Conservation (phyloP, 2,329 filamentous ascomycete species). For the Botrytis galanthina region DNA sequence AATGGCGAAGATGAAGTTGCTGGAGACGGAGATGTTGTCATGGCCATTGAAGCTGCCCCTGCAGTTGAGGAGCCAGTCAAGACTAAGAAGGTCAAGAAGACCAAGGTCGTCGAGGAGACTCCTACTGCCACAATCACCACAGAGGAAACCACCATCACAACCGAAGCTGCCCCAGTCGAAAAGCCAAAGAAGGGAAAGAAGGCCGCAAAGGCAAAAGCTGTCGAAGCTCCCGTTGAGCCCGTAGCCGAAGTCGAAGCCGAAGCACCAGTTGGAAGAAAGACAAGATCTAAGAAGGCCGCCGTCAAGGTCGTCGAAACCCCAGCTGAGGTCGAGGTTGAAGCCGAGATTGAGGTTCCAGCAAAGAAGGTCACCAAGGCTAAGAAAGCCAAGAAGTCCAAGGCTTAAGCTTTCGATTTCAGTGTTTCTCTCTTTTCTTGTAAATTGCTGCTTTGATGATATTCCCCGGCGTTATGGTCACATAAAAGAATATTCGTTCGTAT, state of each 20-base stretch:
- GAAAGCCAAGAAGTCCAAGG: conserved; percentile 12
- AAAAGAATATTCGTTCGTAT: conserved; percentile 10
- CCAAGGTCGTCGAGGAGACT: conserved; percentile 24
- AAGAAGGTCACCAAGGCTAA: neutral
- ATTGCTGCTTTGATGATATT: conserved; percentile 8
- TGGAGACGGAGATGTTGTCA: conserved; percentile 22
- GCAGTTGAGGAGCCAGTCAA: conserved; percentile 20
- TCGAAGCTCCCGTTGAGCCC: neutral
- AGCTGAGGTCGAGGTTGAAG: neutral
- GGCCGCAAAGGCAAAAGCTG: conserved; percentile 21
- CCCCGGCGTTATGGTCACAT: conserved; percentile 12
- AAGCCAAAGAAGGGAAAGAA: conserved; percentile 40
- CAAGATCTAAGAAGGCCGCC: neutral
- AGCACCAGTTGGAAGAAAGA: conserved; percentile 3
- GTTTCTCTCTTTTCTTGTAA: neutral
- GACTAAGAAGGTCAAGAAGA: conserved; percentile 30
- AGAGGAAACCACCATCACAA: conserved; percentile 37
- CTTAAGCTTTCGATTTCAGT: neutral
- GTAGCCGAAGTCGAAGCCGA: neutral
- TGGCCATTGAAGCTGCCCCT: conserved; percentile 38
- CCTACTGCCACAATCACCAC: conserved; percentile 34
- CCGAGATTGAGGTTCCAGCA: neutral
- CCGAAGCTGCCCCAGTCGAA: conserved; percentile 40
- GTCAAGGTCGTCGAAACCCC: neutral
- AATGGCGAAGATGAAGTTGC: conserved; percentile 29